Conservation (phyloP, 306 rosid species). For the Quercus parvula region DNA sequence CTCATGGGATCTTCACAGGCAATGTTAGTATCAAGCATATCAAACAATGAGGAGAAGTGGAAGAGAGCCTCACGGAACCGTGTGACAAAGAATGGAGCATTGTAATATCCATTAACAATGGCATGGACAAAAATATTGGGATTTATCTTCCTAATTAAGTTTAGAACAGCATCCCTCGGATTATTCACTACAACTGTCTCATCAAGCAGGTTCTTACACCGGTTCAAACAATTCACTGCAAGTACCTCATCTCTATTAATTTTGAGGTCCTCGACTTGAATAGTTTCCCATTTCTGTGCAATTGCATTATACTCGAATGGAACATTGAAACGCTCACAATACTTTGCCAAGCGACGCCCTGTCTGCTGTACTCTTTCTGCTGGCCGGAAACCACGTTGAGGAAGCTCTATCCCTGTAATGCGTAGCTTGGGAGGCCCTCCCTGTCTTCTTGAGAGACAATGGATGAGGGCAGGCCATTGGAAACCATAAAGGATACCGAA, state of each 20-base stretch:
- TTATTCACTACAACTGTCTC: slow-evolving; percentile 49
- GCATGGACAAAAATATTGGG: slow-evolving; percentile 45
- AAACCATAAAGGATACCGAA: slow-evolving; percentile 85
- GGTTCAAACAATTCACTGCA: slow-evolving; percentile 44
- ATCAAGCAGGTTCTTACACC: slow-evolving; percentile 51
- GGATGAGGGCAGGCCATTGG: slow-evolving; percentile 86
- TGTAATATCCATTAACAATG: slow-evolving; percentile 46
- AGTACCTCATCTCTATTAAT: slow-evolving; percentile 42
- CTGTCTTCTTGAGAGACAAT: slow-evolving; percentile 43
- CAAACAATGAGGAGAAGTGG: slow-evolving; percentile 58
- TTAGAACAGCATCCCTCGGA: slow-evolving; percentile 62
- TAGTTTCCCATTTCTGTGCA: slow-evolving; percentile 62
- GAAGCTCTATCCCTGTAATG: slow-evolving; percentile 48
- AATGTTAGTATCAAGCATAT: slow-evolving; percentile 44
- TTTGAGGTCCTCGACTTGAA: slow-evolving; percentile 51
- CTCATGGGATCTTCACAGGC: slow-evolving; percentile 43
- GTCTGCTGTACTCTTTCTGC: slow-evolving; percentile 35
- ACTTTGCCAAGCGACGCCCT: slow-evolving; percentile 35
- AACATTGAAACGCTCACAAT: slow-evolving; percentile 32
- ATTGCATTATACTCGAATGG: slow-evolving; percentile 55
- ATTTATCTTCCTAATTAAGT: slow-evolving; percentile 38
- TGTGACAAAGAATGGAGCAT: slow-evolving; percentile 60
- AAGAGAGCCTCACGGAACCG: slow-evolving; percentile 70
- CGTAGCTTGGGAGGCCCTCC: slow-evolving; percentile 85
- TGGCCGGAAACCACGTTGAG: slow-evolving; percentile 47